Conservation (phyloP, 306 rosid genomes). For the Geum urbanum region DNA sequence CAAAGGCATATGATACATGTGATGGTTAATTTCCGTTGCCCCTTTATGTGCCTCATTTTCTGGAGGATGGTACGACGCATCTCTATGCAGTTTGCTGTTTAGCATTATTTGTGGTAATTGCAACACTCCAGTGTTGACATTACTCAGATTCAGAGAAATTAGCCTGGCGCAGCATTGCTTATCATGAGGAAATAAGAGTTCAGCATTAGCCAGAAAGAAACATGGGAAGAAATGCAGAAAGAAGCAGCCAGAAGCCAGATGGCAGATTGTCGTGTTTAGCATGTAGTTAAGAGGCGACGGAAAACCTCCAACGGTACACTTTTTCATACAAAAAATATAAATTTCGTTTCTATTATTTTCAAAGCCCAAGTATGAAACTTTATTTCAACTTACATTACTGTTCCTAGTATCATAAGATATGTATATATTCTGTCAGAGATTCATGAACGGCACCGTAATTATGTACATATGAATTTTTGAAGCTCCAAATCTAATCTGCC, state of each 20-base stretch:
- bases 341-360: not conserved
- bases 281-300: not conserved
- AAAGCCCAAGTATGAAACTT: not conserved
- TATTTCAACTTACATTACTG: not conserved
- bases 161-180: not conserved
- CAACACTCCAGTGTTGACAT: not conserved
- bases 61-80: not conserved
- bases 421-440: not conserved
- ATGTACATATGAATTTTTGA: too few relatives aligned
- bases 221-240: not conserved
- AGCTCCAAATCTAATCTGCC: too few relatives aligned
- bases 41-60: constrained; percentile 1
- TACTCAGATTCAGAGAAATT: not conserved
- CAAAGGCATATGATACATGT: constrained; percentile 53
- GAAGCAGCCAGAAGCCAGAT: constrained; percentile 6
- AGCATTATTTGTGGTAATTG: not conserved
- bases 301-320: not conserved
- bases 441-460: not conserved
- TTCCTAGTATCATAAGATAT: not conserved
- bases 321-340: not conserved
- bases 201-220: not conserved
- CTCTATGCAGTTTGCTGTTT: not conserved
- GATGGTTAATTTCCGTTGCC: constrained; percentile 20
- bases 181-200: not conserved
- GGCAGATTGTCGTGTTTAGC: constrained; percentile 7